These are phyloP conservation scores for Neonectria hederae DNA, from an alignment of 2,329 filamentous ascomycete species.

Conservation along the genomic window DNA sequence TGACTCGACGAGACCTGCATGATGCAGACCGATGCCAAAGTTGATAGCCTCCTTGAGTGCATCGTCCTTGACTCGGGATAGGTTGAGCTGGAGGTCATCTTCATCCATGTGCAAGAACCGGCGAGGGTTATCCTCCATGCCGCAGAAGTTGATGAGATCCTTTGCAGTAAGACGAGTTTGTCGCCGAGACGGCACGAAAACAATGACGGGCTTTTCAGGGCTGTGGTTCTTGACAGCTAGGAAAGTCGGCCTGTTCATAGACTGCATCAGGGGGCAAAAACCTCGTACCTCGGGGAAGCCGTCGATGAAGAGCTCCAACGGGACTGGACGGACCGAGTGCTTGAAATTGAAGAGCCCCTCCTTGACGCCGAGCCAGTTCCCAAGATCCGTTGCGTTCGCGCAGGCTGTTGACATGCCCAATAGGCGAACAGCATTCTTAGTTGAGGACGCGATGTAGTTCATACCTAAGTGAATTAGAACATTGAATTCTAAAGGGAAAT, in stretches of 20 bases:
- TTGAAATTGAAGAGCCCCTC: constrained; percentile 96
- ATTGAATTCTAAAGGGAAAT: not conserved
- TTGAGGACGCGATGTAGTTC: constrained; percentile 98
- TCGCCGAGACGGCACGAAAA: constrained; percentile 94
- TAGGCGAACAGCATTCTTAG: constrained; percentile 86
- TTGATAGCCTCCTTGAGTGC: constrained; percentile 92
- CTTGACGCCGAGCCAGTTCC: constrained; percentile 96
- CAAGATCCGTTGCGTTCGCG: constrained; percentile 92
- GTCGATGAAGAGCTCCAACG: constrained; percentile 95
- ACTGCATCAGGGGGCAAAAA: constrained; percentile 98
- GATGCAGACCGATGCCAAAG: constrained; percentile 96
- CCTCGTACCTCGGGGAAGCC: constrained; percentile 95
- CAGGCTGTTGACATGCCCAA: constrained; percentile 99
- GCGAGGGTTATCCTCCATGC: constrained; percentile 97
- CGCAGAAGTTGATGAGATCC: constrained; percentile 96
- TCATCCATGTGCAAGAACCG: constrained; percentile 95
- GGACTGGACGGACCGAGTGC: constrained; percentile 95
- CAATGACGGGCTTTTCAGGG: constrained; percentile 95
- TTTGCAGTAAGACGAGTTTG: constrained; percentile 96
- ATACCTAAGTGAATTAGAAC: constrained; percentile 69
- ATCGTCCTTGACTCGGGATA: constrained; percentile 92
- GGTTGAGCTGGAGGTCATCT: constrained; percentile 88
- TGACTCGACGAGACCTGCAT: constrained; percentile 94
- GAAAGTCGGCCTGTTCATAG: constrained; percentile 98
- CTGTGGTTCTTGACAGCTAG: constrained; percentile 96